These are phyloP conservation scores for Podaxis pistillaris DNA, from an alignment of 768 basidiomycete genomes.

Conservation along the genomic window DNA sequence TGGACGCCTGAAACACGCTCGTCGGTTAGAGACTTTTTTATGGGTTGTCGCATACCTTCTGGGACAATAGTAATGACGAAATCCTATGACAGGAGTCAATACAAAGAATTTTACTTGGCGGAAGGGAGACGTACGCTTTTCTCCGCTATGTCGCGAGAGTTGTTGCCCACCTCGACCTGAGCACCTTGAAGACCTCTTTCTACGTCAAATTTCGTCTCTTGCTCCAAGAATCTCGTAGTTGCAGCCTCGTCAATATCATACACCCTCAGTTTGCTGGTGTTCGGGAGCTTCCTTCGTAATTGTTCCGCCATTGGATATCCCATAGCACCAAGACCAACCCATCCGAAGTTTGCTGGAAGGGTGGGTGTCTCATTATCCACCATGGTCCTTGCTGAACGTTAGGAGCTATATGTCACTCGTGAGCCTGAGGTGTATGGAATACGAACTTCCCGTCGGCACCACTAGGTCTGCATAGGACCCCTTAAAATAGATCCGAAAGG, in stretches of 20 bases:
- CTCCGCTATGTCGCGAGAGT: conserved; percentile 34
- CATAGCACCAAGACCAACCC: conserved; percentile 44
- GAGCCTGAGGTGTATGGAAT: no score
- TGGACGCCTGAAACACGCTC: conserved; percentile 29
- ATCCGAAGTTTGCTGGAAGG: conserved; percentile 24
- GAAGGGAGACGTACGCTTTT: conserved; percentile 28
- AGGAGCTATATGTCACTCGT: background rate
- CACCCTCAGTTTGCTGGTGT: conserved; percentile 25
- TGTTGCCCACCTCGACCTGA: conserved; percentile 22
- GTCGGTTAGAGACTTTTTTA: background rate
- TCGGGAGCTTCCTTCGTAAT: conserved; percentile 29
- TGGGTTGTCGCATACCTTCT: conserved; percentile 26
- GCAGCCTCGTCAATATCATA: conserved; percentile 33
- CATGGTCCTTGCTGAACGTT: background rate
- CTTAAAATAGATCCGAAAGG: no score
- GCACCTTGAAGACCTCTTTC: conserved; percentile 5
- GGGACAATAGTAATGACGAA: conserved; percentile 41
- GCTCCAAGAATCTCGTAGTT: conserved; percentile 26
- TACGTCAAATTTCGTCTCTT: conserved; percentile 13
- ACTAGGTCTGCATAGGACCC: no score
- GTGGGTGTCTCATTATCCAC: conserved; percentile 15
- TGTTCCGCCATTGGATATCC: conserved; percentile 42
- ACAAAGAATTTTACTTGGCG: background rate
- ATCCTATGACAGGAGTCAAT: conserved; percentile 24
- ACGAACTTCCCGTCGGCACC: no score